These are phyloP conservation scores for Letharia columbiana DNA, from an alignment of 495 filamentous ascomycete species.

Conservation along the genomic window DNA sequence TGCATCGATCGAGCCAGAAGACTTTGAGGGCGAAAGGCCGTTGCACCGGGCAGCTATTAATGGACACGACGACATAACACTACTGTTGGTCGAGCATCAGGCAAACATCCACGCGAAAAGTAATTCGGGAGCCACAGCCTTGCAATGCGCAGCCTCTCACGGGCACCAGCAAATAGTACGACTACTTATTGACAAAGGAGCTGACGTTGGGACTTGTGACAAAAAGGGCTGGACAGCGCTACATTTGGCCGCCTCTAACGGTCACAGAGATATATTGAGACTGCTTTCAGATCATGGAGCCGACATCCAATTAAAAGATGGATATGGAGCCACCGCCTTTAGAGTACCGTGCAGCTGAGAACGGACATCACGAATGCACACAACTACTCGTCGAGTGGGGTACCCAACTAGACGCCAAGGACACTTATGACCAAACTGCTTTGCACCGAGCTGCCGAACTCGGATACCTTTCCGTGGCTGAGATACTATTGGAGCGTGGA, in stretches of 20 bases:
- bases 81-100: slow-evolving; percentile 17
- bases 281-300: slow-evolving; percentile 6
- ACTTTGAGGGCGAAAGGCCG: slow-evolving; percentile 7
- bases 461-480: neutral
- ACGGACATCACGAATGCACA: neutral
- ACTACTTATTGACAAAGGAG: slow-evolving; percentile 2
- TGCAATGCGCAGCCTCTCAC: neutral
- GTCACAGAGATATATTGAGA: slow-evolving; percentile 1
- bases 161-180: neutral
- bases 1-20: neutral
- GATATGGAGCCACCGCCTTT: slow-evolving; percentile 4
- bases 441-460: slow-evolving; percentile 1
- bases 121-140: neutral
- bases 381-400: neutral
- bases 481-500: neutral
- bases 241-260: neutral
- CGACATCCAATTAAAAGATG: neutral
- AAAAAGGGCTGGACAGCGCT: neutral
- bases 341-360: neutral
- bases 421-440: neutral
- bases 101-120: slow-evolving; percentile 10
- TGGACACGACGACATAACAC: slow-evolving; percentile 8
- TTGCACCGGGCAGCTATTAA: slow-evolving; percentile 14
- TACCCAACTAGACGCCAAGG: neutral
- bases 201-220: neutral